Evolutionary conservation across 169 alveolate species (phyloP), one percentile per base, ranked within the genome.

Genomic region (Cystoisospora suis): DNA sequence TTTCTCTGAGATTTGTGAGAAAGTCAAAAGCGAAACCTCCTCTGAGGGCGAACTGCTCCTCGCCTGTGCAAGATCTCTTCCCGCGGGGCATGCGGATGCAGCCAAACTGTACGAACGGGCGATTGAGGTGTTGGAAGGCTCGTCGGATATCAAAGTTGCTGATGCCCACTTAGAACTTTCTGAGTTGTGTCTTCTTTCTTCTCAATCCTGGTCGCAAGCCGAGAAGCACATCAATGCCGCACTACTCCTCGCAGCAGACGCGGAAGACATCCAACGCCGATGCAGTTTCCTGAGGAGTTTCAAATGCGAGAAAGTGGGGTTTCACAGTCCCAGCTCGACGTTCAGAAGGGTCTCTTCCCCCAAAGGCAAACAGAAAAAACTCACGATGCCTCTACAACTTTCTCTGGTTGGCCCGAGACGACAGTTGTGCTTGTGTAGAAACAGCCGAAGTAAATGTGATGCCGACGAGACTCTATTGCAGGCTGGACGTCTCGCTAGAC

Each of bases 11-110:
- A 38, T 72, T 5, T 3, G 47, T 56, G 83, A 72, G 83, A 72
- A 72, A 17, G 83, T 36, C 9, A 36, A 27, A 38, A 40, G 83
- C 56, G 83, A 72, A 38, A 40, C 38, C 34, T 6, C 49, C 32
- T 72, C 83, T 5, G 83, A 72, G 32, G 83, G 83, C 6, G 47
- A 72, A 6, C 53, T 72, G 83, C 83, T 72, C 1, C 83, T 72
- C 3, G 23, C 23, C 83, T 72, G 83, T 27, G 83, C 83, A n/a
- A 46, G 83, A 4, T n/a, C 56, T 4, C 46, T 40, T 46, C 83
- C 83, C 40, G 47, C 32, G 83, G 47, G 83, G 32, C 46, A 72
- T 12, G 1, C 46, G 27, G 83, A 40, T 36, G 83, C 53, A 4
- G 56, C 9, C 5, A 40, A 72, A 32, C 56, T 72, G n/a, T 72